phyloP scores from a whole-genome alignment of 2,329 filamentous ascomycete genomes.

The Chrysosporium queenslandicum region DNA sequence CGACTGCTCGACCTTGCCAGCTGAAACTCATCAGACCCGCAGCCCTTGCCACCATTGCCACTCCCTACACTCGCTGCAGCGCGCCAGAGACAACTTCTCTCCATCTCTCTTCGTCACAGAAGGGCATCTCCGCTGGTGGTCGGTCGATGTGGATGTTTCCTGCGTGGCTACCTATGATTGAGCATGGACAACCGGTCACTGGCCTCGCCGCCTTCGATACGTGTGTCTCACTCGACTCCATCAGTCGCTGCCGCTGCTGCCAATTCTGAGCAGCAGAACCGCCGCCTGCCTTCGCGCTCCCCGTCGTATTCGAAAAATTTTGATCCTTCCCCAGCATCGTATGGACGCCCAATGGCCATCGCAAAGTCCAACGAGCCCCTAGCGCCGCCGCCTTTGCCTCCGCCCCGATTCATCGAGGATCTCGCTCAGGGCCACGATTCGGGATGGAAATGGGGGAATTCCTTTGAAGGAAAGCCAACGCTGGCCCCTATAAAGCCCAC shows the following conservation, averaged over 20 bases:
- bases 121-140: neutral
- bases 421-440: conserved; percentile 49
- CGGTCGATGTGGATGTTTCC: conserved; percentile 15
- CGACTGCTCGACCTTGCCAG: conserved; percentile 16
- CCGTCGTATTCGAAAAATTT: conserved; percentile 28
- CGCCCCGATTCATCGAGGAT: conserved; percentile 49
- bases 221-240: conserved; percentile 20
- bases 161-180: conserved; percentile 21
- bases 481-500: conserved; percentile 40
- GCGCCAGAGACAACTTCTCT: neutral
- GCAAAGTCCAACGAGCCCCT: conserved; percentile 43
- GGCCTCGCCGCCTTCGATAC: conserved; percentile 34
- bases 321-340: conserved; percentile 31
- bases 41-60: conserved; percentile 17
- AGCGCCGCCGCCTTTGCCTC: conserved; percentile 54
- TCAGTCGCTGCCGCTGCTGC: neutral
- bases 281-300: conserved; percentile 25
- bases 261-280: neutral
- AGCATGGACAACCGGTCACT: conserved; percentile 39
- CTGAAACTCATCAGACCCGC: conserved; percentile 14
- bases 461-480: conserved; percentile 33
- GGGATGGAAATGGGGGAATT: conserved; percentile 55
- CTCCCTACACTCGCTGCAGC: conserved; percentile 1
- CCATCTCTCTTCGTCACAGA: conserved; percentile 8
- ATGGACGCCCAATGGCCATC: conserved; percentile 51